These are phyloP conservation scores for Candida oleophila DNA, from an alignment of 805 yeast species.

Conservation along the genomic window DNA sequence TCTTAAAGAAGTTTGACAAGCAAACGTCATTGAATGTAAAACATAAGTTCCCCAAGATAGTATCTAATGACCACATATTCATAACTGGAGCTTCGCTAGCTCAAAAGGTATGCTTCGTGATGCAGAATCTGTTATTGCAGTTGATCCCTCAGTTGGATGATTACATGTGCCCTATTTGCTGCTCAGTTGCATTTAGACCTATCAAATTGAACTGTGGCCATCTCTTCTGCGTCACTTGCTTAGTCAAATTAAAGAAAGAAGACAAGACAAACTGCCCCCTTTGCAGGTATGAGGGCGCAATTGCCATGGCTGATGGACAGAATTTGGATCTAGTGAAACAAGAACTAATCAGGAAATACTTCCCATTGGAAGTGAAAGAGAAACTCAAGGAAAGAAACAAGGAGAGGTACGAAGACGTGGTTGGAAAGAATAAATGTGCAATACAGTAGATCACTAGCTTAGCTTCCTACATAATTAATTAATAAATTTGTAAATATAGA, in stretches of 20 bases:
- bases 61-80: constrained; percentile 41
- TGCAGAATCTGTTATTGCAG: constrained; percentile 52
- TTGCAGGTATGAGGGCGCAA: constrained; percentile 54
- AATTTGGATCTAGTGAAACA: constrained; percentile 58
- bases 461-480: no score
- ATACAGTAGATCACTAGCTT: background rate
- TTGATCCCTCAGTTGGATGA: constrained; percentile 75
- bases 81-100: constrained; percentile 51
- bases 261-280: constrained; percentile 64
- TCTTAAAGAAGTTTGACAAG: constrained; percentile 74
- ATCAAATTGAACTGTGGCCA: constrained; percentile 64
- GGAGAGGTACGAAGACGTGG: constrained; percentile 34
- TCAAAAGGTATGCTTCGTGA: constrained; percentile 52
- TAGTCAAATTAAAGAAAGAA: constrained; percentile 64
- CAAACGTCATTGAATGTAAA: constrained; percentile 57
- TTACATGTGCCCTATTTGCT: constrained; percentile 72
- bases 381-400: constrained; percentile 54
- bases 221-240: constrained; percentile 69
- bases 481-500: no score
- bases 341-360: constrained; percentile 54
- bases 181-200: constrained; percentile 70
- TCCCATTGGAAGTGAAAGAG: constrained; percentile 65
- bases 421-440: constrained; percentile 14
- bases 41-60: constrained; percentile 44
- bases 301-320: constrained; percentile 54